A percentile compares a stretch with the other conserved stretches of the same genome.
Conservation (phyloP, 306 rosid genomes). For the Quillaja saponaria region DNA sequence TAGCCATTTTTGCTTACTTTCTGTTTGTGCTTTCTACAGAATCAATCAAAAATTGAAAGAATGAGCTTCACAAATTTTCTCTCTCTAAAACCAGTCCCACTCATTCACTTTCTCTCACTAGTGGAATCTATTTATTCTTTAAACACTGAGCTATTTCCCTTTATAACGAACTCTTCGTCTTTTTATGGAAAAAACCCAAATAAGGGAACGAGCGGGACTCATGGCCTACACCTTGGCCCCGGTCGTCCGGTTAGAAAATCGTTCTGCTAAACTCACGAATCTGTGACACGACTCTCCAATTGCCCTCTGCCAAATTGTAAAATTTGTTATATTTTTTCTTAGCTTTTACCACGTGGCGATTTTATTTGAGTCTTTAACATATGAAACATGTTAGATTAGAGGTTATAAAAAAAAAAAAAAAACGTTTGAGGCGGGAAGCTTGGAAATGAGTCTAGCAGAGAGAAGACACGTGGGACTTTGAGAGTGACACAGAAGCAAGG, state of each 20-base stretch:
- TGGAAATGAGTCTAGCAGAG: too few species aligned
- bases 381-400: too few species aligned
- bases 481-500: too few species aligned
- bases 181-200: neutral
- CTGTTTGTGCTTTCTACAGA: neutral
- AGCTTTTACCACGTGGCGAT: too few species aligned
- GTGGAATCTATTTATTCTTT: neutral
- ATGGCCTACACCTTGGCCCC: constrained; percentile 24
- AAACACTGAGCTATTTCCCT: neutral
- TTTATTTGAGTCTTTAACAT: too few species aligned
- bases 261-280: neutral
- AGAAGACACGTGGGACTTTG: too few species aligned
- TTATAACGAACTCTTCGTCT: neutral
- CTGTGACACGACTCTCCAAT: neutral
- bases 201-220: constrained; percentile 26
- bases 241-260: constrained; percentile 12
- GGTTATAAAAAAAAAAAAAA: too few species aligned
- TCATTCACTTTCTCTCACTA: neutral
- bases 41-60: neutral
- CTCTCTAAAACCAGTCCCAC: neutral
- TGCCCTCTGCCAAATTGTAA: neutral
- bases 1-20: constrained; percentile 27
- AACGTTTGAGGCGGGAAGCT: too few species aligned
- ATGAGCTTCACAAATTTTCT: neutral
- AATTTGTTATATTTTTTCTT: neutral